A percentile compares a stretch with the other conserved stretches of the same genome.
Conservation (phyloP, 306 rosid species). For the Hylodesmum podocarpum region DNA sequence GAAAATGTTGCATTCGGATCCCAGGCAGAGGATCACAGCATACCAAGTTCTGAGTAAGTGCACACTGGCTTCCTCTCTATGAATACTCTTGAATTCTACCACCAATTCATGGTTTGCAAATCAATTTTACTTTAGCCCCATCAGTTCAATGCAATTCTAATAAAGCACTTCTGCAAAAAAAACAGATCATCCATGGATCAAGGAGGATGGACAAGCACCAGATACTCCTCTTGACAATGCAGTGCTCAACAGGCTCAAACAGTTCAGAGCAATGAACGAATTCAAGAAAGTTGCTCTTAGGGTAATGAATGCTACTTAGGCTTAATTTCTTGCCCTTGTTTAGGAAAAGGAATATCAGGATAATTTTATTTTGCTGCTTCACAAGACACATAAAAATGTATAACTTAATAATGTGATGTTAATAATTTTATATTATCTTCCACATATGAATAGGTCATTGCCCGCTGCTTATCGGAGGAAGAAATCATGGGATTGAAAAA, state of each 20-base stretch:
- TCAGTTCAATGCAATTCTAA: slow-evolving; percentile 16
- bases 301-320: slow-evolving; percentile 48
- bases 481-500: slow-evolving; percentile 97
- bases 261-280: slow-evolving; percentile 94
- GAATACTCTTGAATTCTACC: not conserved
- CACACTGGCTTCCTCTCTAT: not conserved
- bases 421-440: too few species aligned
- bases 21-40: slow-evolving; percentile 81
- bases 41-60: slow-evolving; percentile 82
- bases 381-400: not conserved
- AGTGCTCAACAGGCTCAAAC: slow-evolving; percentile 89
- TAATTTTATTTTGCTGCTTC: too few species aligned
- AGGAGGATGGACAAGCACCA: slow-evolving; percentile 99
- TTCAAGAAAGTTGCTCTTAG: slow-evolving; percentile 94
- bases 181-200: slow-evolving; percentile 93
- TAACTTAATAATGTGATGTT: not conserved
- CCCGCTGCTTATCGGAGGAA: slow-evolving; percentile 96
- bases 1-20: slow-evolving; percentile 87
- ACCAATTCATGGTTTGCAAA: not conserved
- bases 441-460: slow-evolving; percentile 63
- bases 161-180: not conserved
- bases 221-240: slow-evolving; percentile 96
- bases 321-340: not conserved
- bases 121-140: not conserved
- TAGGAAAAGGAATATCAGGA: too few species aligned